Evolutionary conservation across 441 rosid genomes (phyloP), one percentile per base, ranked within the genome.

Genomic region (Erysimum cheiri): DNA sequence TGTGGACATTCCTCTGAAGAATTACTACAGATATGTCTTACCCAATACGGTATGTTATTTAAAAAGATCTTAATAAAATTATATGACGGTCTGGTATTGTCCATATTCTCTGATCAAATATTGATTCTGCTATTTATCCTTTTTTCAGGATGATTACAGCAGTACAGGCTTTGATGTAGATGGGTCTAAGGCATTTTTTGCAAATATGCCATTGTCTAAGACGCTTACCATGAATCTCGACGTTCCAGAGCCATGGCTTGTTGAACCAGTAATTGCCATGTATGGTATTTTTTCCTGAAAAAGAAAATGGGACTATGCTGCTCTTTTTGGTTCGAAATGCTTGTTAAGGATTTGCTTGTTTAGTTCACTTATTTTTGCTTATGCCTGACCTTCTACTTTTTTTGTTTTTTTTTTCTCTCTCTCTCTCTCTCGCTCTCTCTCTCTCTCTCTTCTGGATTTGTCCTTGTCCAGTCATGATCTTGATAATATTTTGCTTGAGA

Each of bases 191-290:
- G 99, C 99, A 15, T 91, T 88, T 84, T 96, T 96, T 36, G 91
- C 97, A 15, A 96, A 93, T 77, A 96, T 96, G 99, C 99, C 98
- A 47, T 72, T 93, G 63, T 91, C 99, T 48, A 96, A 96, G 80
- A 96, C 98, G 40, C 99, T 96, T 74, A 96, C 99, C 76, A 93
- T 96, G 99, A 96, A 96, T 83, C 96, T 96, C 71, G 99, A 96
- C 77, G 99, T 96, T 78, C 99, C 98, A 41, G 99, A 96, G 76
- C 97, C 99, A 35, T 96, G 99, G 99, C 98, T 96, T 80, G 89
- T 91, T 69, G 98, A 96, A 84, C 97, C 98, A 70, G 87, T 93
- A 60, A 69, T 96, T 82, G 97, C 99, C 73, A 85, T 96, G 99
- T 96, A 96, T 80, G 92, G 57, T 81, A 63, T 82, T 72, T 47